These are phyloP conservation scores for Termitomyces sp. DNA, from an alignment of 1,284 basidiomycete species.

Conservation along the genomic window DNA sequence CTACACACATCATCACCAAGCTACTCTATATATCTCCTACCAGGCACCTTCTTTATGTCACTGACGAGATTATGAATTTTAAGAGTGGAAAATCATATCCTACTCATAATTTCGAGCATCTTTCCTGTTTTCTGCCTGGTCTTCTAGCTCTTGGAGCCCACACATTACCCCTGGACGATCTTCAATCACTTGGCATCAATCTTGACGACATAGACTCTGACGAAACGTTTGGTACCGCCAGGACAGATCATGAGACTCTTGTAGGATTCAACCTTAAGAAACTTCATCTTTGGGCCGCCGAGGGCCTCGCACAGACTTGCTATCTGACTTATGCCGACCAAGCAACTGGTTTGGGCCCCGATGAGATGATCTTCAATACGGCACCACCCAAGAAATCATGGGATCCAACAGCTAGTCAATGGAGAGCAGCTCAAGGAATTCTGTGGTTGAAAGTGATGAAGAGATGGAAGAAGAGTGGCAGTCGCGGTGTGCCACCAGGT, in stretches of 20 bases:
- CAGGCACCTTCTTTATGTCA: slow-evolving; percentile 67
- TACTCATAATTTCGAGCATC: slow-evolving; percentile 62
- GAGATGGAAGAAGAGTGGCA: slow-evolving; percentile 45
- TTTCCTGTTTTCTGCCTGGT: slow-evolving; percentile 76
- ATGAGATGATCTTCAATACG: slow-evolving; percentile 31
- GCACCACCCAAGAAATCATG: slow-evolving; percentile 4
- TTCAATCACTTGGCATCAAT: slow-evolving; percentile 39
- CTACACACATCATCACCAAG: slow-evolving; percentile 56
- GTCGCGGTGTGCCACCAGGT: slow-evolving; percentile 35
- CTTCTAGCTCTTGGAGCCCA: slow-evolving; percentile 69
- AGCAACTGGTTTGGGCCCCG: slow-evolving; percentile 56
- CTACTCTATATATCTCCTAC: slow-evolving; percentile 63
- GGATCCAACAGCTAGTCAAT: slow-evolving; percentile 18
- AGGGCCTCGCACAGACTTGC: slow-evolving; percentile 65
- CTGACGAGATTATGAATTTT: slow-evolving; percentile 38
- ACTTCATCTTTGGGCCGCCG: slow-evolving; percentile 61
- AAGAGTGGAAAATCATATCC: slow-evolving; percentile 27
- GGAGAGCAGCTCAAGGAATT: slow-evolving; percentile 31
- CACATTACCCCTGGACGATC: slow-evolving; percentile 48
- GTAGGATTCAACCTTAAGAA: slow-evolving; percentile 49
- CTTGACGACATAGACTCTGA: slow-evolving; percentile 24
- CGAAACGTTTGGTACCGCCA: slow-evolving; percentile 36
- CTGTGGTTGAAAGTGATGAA: slow-evolving; percentile 50
- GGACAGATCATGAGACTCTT: slow-evolving; percentile 35
- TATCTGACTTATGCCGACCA: slow-evolving; percentile 63